phyloP scores from a whole-genome alignment of 116 monocot genomes.

The Posidonia oceanica region DNA sequence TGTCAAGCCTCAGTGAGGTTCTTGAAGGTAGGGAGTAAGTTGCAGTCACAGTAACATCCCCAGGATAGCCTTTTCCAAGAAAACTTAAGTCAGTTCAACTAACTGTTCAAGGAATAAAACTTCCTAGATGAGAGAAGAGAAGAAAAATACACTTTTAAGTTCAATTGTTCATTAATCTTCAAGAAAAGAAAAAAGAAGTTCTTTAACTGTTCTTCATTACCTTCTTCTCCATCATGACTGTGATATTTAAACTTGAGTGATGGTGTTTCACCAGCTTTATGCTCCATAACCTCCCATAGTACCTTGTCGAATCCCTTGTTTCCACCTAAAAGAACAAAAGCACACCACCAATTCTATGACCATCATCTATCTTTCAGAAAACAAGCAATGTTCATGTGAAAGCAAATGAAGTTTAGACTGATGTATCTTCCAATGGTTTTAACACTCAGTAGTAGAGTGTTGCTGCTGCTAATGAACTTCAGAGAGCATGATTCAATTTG shows the following conservation, averaged over 20 bases:
- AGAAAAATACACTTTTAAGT: too few relatives aligned
- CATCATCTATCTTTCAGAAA: background rate
- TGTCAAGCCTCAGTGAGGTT: conserved; percentile 25
- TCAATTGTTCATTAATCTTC: too few relatives aligned
- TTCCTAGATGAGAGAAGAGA: too few relatives aligned
- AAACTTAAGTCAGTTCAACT: background rate
- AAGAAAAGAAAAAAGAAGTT: too few relatives aligned
- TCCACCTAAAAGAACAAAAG: conserved; percentile 43
- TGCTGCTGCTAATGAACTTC: too few relatives aligned
- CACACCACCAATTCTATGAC: background rate
- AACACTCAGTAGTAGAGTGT: too few relatives aligned
- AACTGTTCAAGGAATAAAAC: too few relatives aligned
- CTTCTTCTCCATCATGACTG: conserved; percentile 90
- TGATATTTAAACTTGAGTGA: conserved; percentile 70
- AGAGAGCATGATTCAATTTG: too few relatives aligned
- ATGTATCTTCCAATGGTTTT: too few relatives aligned
- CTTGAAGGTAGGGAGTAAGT: conserved; percentile 29
- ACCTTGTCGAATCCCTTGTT: conserved; percentile 73
- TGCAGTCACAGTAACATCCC: conserved; percentile 29
- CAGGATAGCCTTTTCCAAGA: conserved; percentile 28
- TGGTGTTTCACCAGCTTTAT: conserved; percentile 35
- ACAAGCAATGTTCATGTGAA: too few relatives aligned
- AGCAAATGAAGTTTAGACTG: too few relatives aligned
- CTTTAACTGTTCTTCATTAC: conserved; percentile 18
- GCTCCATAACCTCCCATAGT: conserved; percentile 69